These are phyloP conservation scores for Agrocybe chaxingu DNA, from an alignment of 768 basidiomycete species.

Conservation along the genomic window DNA sequence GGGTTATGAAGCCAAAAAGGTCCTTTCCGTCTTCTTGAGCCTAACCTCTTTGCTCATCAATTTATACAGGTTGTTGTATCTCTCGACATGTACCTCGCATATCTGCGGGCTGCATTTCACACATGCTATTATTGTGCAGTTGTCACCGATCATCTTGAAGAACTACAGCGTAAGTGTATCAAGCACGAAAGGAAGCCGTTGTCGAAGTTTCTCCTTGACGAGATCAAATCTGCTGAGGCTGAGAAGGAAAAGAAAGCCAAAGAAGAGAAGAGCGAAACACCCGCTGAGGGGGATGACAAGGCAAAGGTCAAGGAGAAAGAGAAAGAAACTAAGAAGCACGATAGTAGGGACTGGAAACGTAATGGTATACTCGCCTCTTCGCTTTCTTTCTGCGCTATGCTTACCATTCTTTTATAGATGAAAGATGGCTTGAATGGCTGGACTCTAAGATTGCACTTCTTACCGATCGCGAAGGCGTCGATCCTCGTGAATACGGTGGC, in stretches of 20 bases:
- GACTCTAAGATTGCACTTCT: constrained; percentile 84
- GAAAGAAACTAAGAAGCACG: constrained; percentile 28
- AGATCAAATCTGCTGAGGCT: constrained; percentile 55
- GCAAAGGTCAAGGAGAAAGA: constrained; percentile 32
- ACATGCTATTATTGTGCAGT: constrained; percentile 98
- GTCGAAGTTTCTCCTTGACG: constrained; percentile 58
- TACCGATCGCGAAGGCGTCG: constrained; percentile 73
- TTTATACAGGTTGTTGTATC: constrained; percentile 65
- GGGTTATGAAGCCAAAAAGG: constrained; percentile 69
- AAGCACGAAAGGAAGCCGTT: constrained; percentile 83
- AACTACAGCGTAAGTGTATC: constrained; percentile 92
- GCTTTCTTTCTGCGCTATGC: constrained; percentile 7
- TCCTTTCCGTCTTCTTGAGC: constrained; percentile 27
- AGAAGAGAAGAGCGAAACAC: constrained; percentile 35
- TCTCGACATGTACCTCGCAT: constrained; percentile 91
- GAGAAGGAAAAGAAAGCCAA: constrained; percentile 42
- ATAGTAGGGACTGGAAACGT: constrained; percentile 47
- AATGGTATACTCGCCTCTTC: constrained; percentile 50
- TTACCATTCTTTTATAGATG: constrained; percentile 45
- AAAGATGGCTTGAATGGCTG: constrained; percentile 86
- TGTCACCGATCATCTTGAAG: constrained; percentile 89
- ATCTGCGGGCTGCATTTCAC: constrained; percentile 88
- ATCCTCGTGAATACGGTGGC: constrained; percentile 86
- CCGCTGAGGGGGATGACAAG: constrained; percentile 25
- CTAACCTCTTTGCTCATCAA: constrained; percentile 13